Conservation (phyloP, 306 rosid species). For the Hippophae gyantsensis region DNA sequence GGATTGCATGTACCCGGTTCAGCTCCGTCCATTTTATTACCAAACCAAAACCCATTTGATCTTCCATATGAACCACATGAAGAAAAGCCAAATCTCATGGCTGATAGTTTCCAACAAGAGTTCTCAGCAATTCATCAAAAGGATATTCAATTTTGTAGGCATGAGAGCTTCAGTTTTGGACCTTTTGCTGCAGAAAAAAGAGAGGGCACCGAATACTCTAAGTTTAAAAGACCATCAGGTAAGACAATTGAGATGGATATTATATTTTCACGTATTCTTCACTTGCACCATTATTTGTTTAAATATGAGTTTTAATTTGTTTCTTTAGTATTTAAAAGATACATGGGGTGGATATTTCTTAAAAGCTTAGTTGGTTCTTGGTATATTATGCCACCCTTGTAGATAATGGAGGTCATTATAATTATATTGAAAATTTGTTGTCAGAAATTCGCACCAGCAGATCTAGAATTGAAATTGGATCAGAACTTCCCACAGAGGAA, state of each 20-base stretch:
- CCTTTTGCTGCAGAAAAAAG: conserved; percentile 25
- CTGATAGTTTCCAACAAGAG: conserved; percentile 55
- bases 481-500: conserved; percentile 9
- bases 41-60: conserved; percentile 49
- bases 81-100: conserved; percentile 53
- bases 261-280: neutral
- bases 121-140: conserved; percentile 32
- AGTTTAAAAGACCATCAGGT: conserved; percentile 42
- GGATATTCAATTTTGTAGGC: conserved; percentile 44
- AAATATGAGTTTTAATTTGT: neutral
- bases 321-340: neutral
- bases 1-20: conserved; percentile 55
- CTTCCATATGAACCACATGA: conserved; percentile 64
- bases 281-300: neutral
- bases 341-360: neutral
- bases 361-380: neutral
- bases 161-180: conserved; percentile 56
- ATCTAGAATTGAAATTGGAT: conserved; percentile 12
- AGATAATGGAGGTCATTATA: conserved; percentile 58
- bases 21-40: conserved; percentile 57
- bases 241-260: neutral
- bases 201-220: conserved; percentile 27
- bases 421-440: conserved; percentile 40
- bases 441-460: conserved; percentile 13
- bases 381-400: conserved; percentile 19